Evolutionary conservation across 805 yeast species (phyloP).

Genomic region (Ogataea kodamae): DNA sequence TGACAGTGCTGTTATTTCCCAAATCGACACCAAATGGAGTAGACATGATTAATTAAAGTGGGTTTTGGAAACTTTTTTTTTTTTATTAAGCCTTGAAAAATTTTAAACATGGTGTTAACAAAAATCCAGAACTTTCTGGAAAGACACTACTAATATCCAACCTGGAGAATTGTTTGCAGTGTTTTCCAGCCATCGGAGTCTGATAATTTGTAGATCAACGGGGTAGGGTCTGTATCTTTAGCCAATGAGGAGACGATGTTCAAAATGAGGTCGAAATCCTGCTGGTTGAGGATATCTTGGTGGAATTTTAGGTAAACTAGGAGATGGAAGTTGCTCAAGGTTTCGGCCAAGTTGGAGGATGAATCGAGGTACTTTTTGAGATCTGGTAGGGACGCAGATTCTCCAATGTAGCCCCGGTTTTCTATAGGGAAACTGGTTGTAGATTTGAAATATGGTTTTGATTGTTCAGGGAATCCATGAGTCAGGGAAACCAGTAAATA

Average conservation of each 20-base stretch:
- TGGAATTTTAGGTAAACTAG: conserved; percentile 50
- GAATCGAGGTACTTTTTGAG: conserved; percentile 48
- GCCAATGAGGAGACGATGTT: conserved; percentile 42
- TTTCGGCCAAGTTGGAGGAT: conserved; percentile 12
- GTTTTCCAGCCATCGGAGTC: conserved; percentile 84
- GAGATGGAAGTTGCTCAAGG: conserved; percentile 73
- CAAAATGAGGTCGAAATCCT: conserved; percentile 51
- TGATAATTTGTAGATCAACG: conserved; percentile 40
- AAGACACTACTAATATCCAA: conserved; percentile 17
- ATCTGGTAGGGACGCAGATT: conserved; percentile 60
- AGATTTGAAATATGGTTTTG: conserved; percentile 48
- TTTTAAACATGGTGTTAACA: conserved; percentile 12
- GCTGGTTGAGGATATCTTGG: conserved; percentile 52
- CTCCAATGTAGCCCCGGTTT: conserved; percentile 73
- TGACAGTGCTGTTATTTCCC: conserved; percentile 90
- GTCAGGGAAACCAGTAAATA: conserved; percentile 80
- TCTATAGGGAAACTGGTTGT: conserved; percentile 62
- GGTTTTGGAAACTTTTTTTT: conserved; percentile 11
- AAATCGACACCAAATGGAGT: conserved; percentile 97
- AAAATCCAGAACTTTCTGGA: conserved; percentile 18
- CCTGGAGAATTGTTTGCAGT: conserved; percentile 46
- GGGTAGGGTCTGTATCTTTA: conserved; percentile 36
- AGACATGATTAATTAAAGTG: conserved; percentile 52
- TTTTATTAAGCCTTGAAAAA: conserved; percentile 14
- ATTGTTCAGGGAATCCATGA: conserved; percentile 83